Conservation (phyloP, 495 filamentous ascomycete species). For the Hypoxylon trugodes region DNA sequence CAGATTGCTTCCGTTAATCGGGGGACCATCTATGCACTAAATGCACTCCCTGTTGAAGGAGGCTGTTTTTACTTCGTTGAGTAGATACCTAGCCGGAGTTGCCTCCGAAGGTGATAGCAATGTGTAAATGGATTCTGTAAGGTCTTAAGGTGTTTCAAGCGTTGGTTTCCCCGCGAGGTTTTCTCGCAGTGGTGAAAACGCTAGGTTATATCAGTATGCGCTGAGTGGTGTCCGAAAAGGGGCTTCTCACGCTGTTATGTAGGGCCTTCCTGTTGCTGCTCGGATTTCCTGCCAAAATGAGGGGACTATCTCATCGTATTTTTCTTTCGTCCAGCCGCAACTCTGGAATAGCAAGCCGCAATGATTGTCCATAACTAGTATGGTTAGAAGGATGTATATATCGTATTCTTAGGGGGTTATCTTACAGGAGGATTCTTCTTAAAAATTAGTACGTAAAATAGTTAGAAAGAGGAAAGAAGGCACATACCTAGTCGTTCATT, state of each 20-base stretch:
- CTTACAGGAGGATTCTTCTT: no score
- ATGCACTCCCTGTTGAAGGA: background rate
- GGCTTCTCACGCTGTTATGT: conserved; percentile 40
- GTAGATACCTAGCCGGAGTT: background rate
- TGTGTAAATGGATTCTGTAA: background rate
- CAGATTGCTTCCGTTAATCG: background rate
- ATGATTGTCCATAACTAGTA: conserved; percentile 29
- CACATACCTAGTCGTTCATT: conserved; percentile 37
- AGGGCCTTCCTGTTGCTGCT: conserved; percentile 21
- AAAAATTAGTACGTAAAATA: background rate
- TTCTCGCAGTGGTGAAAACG: conserved; percentile 43
- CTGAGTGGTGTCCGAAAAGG: background rate
- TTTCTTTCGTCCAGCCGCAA: conserved; percentile 37
- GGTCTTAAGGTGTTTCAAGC: background rate
- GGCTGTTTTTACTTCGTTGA: background rate
- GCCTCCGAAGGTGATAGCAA: background rate
- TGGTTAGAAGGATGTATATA: conserved; percentile 10
- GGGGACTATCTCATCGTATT: conserved; percentile 34
- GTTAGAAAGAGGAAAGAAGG: background rate
- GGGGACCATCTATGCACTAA: background rate
- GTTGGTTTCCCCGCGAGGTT: conserved; percentile 26
- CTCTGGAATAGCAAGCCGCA: conserved; percentile 40
- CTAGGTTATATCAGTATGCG: conserved; percentile 19
- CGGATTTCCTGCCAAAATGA: conserved; percentile 33
- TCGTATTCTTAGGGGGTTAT: background rate